Conservation (phyloP, 2,329 filamentous ascomycete species). For the Cladophialophora chaetospira region DNA sequence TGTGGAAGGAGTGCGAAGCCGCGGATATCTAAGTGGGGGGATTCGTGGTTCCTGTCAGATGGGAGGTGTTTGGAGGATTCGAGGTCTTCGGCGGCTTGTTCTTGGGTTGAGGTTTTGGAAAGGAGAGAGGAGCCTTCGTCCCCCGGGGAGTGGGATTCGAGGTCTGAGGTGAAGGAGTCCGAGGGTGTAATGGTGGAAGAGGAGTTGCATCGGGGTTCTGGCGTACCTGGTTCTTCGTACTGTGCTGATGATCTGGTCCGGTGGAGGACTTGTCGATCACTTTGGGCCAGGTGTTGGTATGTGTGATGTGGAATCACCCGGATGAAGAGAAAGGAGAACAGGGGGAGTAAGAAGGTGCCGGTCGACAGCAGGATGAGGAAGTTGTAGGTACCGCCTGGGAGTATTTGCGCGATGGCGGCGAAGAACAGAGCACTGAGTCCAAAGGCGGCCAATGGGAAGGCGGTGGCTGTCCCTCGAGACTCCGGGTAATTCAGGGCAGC, state of each 20-base stretch:
- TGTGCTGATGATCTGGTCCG: slow-evolving; percentile 38
- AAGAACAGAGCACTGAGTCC: slow-evolving; percentile 97
- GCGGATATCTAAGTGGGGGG: slow-evolving; percentile 86
- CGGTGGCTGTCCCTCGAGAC: slow-evolving; percentile 89
- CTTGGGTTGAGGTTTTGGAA: slow-evolving; percentile 55
- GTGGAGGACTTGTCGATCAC: slow-evolving; percentile 39
- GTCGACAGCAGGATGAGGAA: slow-evolving; percentile 79
- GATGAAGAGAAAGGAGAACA: slow-evolving; percentile 82
- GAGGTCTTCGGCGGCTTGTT: slow-evolving; percentile 24
- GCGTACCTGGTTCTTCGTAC: slow-evolving; percentile 43
- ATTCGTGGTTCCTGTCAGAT: slow-evolving; percentile 69
- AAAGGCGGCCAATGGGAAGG: slow-evolving; percentile 89
- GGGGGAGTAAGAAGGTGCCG: slow-evolving; percentile 75
- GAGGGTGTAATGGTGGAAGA: slow-evolving; percentile 34
- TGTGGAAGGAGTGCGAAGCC: slow-evolving; percentile 72
- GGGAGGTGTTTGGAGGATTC: slow-evolving; percentile 41
- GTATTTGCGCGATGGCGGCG: slow-evolving; percentile 74
- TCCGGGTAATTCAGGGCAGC: slow-evolving; percentile 87
- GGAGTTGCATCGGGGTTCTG: slow-evolving; percentile 38
- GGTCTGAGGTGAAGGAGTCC: slow-evolving; percentile 25
- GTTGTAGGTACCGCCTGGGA: slow-evolving; percentile 78
- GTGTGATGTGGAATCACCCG: slow-evolving; percentile 60
- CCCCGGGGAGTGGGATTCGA: slow-evolving; percentile 34
- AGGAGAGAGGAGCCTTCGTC: slow-evolving; percentile 58
- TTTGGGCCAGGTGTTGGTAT: slow-evolving; percentile 47